phyloP scores from a whole-genome alignment of 2,329 filamentous ascomycete species.

The Aspergillus arachidicola region DNA sequence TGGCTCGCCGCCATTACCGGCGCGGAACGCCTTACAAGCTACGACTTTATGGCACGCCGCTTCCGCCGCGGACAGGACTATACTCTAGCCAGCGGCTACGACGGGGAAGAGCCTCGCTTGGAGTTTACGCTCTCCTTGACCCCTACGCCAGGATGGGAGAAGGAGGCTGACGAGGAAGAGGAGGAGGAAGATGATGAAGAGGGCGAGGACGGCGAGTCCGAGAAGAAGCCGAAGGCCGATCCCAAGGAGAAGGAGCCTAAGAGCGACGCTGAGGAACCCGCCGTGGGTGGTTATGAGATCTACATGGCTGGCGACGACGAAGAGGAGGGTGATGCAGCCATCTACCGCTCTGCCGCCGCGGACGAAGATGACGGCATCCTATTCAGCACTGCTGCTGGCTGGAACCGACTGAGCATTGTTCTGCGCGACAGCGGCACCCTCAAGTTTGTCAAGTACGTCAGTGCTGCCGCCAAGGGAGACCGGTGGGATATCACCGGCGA shows the following conservation, averaged over 20 bases:
- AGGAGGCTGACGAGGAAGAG: slow-evolving; percentile 61
- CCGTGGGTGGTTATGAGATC: slow-evolving; percentile 61
- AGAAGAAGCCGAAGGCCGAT: slow-evolving; percentile 40
- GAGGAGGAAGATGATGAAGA: slow-evolving; percentile 48
- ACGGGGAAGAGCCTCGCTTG: slow-evolving; percentile 69
- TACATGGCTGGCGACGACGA: slow-evolving; percentile 83
- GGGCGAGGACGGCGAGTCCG: slow-evolving; percentile 43
- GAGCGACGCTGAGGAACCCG: slow-evolving; percentile 34
- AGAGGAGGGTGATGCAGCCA: slow-evolving; percentile 70
- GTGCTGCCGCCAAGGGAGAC: slow-evolving; percentile 77
- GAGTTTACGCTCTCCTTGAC: slow-evolving; percentile 89
- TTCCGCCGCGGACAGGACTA: slow-evolving; percentile 90
- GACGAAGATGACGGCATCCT: slow-evolving; percentile 76
- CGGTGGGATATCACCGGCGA: slow-evolving; percentile 86
- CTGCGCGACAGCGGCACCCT: slow-evolving; percentile 82
- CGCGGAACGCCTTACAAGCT: slow-evolving; percentile 65
- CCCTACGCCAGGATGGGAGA: slow-evolving; percentile 82
- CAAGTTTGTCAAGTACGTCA: slow-evolving; percentile 96
- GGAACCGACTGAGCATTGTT: slow-evolving; percentile 92
- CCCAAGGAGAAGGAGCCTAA: slow-evolving; percentile 29
- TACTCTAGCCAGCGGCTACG: slow-evolving; percentile 85
- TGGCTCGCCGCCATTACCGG: slow-evolving; percentile 86
- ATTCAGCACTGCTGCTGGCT: slow-evolving; percentile 69
- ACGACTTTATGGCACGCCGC: slow-evolving; percentile 78
- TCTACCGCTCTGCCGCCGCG: slow-evolving; percentile 71